Base-by-base conservation (phyloP, 1,284 basidiomycete genomes). In the Sphaerobolus stellatus region DNA sequence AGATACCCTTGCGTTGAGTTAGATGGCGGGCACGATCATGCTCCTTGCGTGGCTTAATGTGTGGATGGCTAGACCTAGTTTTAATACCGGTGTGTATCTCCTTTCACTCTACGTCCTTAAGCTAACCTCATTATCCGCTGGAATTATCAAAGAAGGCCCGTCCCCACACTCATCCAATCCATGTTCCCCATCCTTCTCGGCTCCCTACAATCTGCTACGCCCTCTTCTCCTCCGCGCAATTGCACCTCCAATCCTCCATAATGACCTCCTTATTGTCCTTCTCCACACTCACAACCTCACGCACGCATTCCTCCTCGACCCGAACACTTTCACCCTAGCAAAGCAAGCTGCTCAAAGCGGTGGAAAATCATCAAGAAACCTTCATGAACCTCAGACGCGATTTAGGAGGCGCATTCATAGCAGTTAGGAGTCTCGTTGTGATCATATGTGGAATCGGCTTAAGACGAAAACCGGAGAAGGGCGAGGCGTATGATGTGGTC, bases 61-160 rank as follows among this genome's bases (percentile, higher is more conserved):
- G 5, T 94, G 89, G 85, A 92, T 98, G 74, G 82, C 76, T 8
- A 95, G 90, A 66, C 90, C 93, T 1, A 86, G 88, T 16, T 98
- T 96, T 69, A 94, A 94, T 64, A 90, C 92, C n/a, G 92, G 92
- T 83, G 68, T 64, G 78, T 63, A 27, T 27, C 47, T 50, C 11
- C 38, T 11, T 16, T 13, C 24, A n/a, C n/a, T n/a, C n/a, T n/a
- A n/a, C n/a, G n/a, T n/a, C n/a, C n/a, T n/a, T n/a, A n/a, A n/a
- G n/a, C n/a, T n/a, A n/a, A n/a, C n/a, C n/a, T n/a, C n/a, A n/a
- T n/a, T n/a, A n/a, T n/a, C n/a, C n/a, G n/a, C n/a, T n/a, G n/a
- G n/a, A n/a, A n/a, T n/a, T n/a, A n/a, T n/a, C n/a, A n/a, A n/a
- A n/a, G n/a, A n/a, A n/a, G n/a, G n/a, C n/a, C n/a, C n/a, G n/a